Percentiles rank a stretch among this genome's conserved stretches.
phyloP scores from a whole-genome alignment of 2,329 filamentous ascomycete genomes.

The Neofusicoccum cordaticola region DNA sequence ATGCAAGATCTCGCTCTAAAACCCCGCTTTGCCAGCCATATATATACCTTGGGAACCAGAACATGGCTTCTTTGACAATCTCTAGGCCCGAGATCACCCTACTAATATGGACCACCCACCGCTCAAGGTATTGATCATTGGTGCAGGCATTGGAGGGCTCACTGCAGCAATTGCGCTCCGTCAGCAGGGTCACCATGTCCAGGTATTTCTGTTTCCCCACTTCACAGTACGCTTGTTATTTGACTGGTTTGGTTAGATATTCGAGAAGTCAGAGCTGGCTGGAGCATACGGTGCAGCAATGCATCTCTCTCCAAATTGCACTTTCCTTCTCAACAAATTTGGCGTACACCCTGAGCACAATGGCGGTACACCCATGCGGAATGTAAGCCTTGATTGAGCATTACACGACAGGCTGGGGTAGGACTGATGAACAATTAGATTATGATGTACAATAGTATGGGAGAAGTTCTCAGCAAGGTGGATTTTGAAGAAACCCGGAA shows the following conservation, averaged over 20 bases:
- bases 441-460: not conserved
- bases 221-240: too few species aligned
- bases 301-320: slow-evolving; percentile 60
- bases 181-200: slow-evolving; percentile 50
- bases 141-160: slow-evolving; percentile 54
- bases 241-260: slow-evolving; percentile 38
- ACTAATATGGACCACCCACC: too few species aligned
- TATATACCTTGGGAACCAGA: too few species aligned
- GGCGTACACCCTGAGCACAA: slow-evolving; percentile 41
- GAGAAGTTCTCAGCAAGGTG: not conserved
- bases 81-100: too few species aligned
- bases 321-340: slow-evolving; percentile 52
- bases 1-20: too few species aligned
- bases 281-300: slow-evolving; percentile 60
- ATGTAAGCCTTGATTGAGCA: not conserved
- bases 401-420: too few species aligned
- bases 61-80: too few species aligned
- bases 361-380: slow-evolving; percentile 30
- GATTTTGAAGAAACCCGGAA: not conserved
- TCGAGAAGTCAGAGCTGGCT: slow-evolving; percentile 56
- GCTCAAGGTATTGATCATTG: slow-evolving; percentile 36
- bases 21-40: too few species aligned
- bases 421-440: not conserved
- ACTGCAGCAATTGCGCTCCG: slow-evolving; percentile 54
- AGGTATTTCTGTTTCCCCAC: not conserved